Base-by-base conservation (phyloP, 2,329 filamentous ascomycete species). In the Monilinia fructicola region DNA sequence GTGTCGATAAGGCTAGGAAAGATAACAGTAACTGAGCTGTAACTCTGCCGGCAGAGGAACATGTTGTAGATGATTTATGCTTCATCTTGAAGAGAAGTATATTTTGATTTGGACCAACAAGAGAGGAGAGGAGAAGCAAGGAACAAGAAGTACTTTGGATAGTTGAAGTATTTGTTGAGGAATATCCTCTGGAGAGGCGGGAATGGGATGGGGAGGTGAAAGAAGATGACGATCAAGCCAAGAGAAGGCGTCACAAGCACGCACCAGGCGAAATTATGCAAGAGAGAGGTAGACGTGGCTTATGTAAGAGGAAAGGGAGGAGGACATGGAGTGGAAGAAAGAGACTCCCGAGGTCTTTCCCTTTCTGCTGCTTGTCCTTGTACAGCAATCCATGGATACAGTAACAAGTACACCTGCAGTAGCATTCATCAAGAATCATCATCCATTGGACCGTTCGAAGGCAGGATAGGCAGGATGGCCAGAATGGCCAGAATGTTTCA, bases 21-120 rank as follows among this genome's bases (percentile, higher is more conserved):
- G 87, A 88, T 69, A 92, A 78, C 67, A 92, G 79, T 48, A 73
- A 62, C 35, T 66, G 65, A 54, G 71, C 71, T 18, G 88, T 89
- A 71, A 90, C 84, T 79, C 84, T 85, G 78, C 83, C 83, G 65
- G 84, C 80, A 73, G 88, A 90, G 71, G 77, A 79, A 79, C 84
- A 86, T 66, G 69, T 71, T 28, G 58, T 52, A n/a, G 66, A 63
- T 53, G 65, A 59, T 28, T 70, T 52, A 18, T 52, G 14, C 16
- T 23, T 56, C 63, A 65, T 65, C 28, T 65, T 62, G 54, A 63
- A 69, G 42, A 66, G 63, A 46, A 65, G 63, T 72, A 12, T 48
- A 12, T 48, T 67, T 67, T 58, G 50, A 67, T 42, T 16, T 26
- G 26, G 9, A 42, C 18, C 26, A 35, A 26, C n/a, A n/a, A 59